Conservation (phyloP, 257 asterid species). For the Anisodus acutangulus region DNA sequence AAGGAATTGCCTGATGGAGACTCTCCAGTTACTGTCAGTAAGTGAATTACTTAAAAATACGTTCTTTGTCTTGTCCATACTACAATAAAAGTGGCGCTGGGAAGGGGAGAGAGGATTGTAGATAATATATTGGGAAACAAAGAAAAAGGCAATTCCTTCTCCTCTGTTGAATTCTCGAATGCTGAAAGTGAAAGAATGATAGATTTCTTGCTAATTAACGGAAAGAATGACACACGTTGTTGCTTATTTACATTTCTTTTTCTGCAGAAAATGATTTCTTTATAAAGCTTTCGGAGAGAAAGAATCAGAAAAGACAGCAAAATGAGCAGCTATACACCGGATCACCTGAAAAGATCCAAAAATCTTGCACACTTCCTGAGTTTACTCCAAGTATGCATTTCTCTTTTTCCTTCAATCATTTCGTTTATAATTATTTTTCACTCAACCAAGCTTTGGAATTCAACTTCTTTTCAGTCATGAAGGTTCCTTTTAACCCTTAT, state of each 20-base stretch:
- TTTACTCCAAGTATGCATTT: constrained; percentile 59
- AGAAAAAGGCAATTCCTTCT: background rate
- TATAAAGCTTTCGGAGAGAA: constrained; percentile 57
- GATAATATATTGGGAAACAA: background rate
- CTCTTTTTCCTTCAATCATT: constrained; percentile 30
- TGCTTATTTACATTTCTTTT: constrained; percentile 31
- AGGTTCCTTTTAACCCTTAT: background rate
- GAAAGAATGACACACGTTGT: background rate
- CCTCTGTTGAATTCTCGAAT: constrained; percentile 16
- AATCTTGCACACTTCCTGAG: constrained; percentile 50
- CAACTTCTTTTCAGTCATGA: background rate
- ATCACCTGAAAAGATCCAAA: constrained; percentile 50
- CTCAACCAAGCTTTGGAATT: background rate
- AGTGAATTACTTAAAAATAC: constrained; percentile 42
- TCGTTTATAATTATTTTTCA: constrained; percentile 6
- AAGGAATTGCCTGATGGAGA: constrained; percentile 48
- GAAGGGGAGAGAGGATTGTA: constrained; percentile 26
- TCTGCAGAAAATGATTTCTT: constrained; percentile 67
- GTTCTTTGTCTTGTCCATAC: constrained; percentile 18
- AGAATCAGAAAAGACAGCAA: constrained; percentile 54
- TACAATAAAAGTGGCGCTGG: constrained; percentile 10
- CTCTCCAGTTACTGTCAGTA: constrained; percentile 56
- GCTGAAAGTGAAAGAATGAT: constrained; percentile 14
- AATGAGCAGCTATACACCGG: constrained; percentile 41
- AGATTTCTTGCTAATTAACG: constrained; percentile 25